phyloP scores from a whole-genome alignment of 352 stramenopile species.

The Phytophthora aleatoria region DNA sequence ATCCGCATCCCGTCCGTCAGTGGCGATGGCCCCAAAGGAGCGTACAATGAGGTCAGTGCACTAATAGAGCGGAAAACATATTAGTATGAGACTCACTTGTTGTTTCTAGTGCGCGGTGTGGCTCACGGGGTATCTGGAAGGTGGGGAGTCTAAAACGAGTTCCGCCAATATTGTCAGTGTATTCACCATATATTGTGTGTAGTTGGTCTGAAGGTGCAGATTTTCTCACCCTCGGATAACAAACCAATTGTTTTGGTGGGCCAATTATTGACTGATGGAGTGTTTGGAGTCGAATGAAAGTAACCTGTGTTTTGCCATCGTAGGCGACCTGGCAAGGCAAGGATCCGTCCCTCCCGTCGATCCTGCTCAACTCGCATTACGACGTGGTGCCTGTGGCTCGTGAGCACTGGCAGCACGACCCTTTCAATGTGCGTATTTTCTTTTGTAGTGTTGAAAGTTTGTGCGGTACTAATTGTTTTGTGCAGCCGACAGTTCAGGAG shows the following conservation, averaged over 20 bases:
- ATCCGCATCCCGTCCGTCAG: conserved; percentile 81
- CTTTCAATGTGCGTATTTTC: conserved; percentile 77
- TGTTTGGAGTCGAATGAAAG: not conserved
- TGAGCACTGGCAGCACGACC: conserved; percentile 90
- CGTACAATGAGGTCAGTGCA: conserved; percentile 58
- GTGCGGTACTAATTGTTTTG: not conserved
- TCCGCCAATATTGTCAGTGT: not conserved
- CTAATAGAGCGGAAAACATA: not conserved
- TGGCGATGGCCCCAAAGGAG: conserved; percentile 62
- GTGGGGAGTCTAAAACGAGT: conserved; percentile 16
- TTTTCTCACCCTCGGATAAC: conserved; percentile 60
- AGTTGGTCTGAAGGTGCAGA: conserved; percentile 53
- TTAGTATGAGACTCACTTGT: not conserved
- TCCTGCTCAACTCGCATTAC: conserved; percentile 97
- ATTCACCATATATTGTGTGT: conserved; percentile 1
- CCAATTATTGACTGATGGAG: not conserved
- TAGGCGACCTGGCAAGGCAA: conserved; percentile 84
- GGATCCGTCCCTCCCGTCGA: conserved; percentile 78
- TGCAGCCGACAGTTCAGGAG: conserved; percentile 74
- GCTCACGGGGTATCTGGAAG: conserved; percentile 55
- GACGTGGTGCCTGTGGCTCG: conserved; percentile 94
- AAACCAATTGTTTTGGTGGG: conserved; percentile 92
- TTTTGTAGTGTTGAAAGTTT: not conserved
- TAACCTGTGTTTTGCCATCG: not conserved
- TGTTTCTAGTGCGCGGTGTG: conserved; percentile 55